These are phyloP conservation scores for Aspergillus persii DNA, from an alignment of 2,329 filamentous ascomycete genomes.

Conservation along the genomic window DNA sequence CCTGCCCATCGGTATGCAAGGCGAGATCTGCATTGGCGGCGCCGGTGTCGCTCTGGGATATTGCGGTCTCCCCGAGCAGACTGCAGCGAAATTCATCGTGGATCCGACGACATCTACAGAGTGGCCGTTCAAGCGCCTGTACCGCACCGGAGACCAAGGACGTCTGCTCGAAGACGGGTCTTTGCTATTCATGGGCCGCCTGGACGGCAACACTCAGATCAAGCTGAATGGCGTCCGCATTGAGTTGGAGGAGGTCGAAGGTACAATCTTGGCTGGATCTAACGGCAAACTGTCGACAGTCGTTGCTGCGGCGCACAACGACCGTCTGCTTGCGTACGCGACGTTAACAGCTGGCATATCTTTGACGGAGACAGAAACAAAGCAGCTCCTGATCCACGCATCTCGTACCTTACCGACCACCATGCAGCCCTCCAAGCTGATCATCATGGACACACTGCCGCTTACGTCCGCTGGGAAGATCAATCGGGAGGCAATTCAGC, in stretches of 20 bases:
- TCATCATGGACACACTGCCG: too few species aligned
- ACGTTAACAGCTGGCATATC: too few species aligned
- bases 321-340: too few species aligned
- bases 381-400: too few species aligned
- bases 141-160: neutral
- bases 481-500: too few species aligned
- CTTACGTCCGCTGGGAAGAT: too few species aligned
- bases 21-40: slow-evolving; percentile 45
- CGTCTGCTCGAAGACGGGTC: slow-evolving; percentile 18
- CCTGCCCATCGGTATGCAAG: slow-evolving; percentile 40
- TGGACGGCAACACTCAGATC: slow-evolving; percentile 29
- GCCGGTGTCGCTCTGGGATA: slow-evolving; percentile 24
- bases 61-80: slow-evolving; percentile 12
- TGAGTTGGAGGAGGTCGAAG: slow-evolving; percentile 26
- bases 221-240: slow-evolving; percentile 38
- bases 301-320: too few species aligned
- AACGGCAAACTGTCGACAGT: too few species aligned
- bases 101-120: neutral
- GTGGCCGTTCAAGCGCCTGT: neutral
- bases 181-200: slow-evolving; percentile 28
- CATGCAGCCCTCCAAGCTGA: too few species aligned
- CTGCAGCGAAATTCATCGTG: slow-evolving; percentile 3
- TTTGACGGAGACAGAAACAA: too few species aligned
- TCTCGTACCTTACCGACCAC: too few species aligned
- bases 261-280: too few species aligned